Evolutionary conservation across 768 basidiomycete species (phyloP).

Genomic region (Daedaleopsis nitida): DNA sequence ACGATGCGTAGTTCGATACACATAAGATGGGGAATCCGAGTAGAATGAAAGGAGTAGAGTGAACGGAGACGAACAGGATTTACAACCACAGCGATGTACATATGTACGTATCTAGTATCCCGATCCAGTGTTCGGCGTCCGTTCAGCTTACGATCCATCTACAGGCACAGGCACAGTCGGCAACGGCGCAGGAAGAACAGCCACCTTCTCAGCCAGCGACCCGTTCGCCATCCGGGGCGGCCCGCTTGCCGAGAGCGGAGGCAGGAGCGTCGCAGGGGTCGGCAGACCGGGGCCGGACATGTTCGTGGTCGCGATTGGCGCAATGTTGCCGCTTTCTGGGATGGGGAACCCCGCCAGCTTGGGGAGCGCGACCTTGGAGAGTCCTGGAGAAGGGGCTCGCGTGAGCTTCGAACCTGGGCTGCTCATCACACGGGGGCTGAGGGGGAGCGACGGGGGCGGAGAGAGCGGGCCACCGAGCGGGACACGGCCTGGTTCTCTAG

Average conservation of each 20-base stretch:
- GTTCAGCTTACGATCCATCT: conserved; percentile 15
- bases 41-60: too few species aligned
- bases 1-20: too few species aligned
- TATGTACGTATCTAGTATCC: too few species aligned
- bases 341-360: conserved; percentile 13
- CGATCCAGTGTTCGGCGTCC: too few species aligned
- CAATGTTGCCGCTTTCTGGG: conserved; percentile 16
- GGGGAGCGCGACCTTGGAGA: conserved; percentile 11
- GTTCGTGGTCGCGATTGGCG: conserved; percentile 1
- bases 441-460: conserved; percentile 12
- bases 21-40: too few species aligned
- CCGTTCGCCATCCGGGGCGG: conserved; percentile 16
- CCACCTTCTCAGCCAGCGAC: conserved; percentile 4
- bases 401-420: conserved; percentile 22
- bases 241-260: conserved; percentile 3
- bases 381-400: conserved; percentile 17
- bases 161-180: conserved; percentile 20
- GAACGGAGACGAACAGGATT: too few species aligned
- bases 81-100: too few species aligned
- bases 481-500: neutral
- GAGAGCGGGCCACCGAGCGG: conserved; percentile 12
- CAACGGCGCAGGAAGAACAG: neutral
- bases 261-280: conserved; percentile 2
- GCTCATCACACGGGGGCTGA: conserved; percentile 12
- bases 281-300: neutral